Percentiles rank a stretch among this genome's conserved stretches.
phyloP scores from a whole-genome alignment of 805 yeast genomes.

The Martiniozyma abietophila region DNA sequence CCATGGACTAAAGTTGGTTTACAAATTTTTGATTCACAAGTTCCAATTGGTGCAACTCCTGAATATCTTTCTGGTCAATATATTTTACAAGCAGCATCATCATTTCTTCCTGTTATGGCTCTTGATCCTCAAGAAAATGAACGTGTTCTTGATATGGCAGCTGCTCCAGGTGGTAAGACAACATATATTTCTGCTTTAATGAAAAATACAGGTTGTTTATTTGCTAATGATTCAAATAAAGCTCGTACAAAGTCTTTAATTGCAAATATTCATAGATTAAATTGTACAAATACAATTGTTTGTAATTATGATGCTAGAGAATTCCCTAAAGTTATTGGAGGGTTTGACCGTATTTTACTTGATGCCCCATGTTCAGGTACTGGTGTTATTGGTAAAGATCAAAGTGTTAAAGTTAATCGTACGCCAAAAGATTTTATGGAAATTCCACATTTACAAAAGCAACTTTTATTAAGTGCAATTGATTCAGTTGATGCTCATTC shows the following conservation, averaged over 20 bases:
- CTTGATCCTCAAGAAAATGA: slow-evolving; percentile 95
- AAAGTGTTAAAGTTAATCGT: slow-evolving; percentile 84
- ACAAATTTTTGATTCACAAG: slow-evolving; percentile 95
- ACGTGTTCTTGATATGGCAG: slow-evolving; percentile 96
- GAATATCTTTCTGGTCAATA: slow-evolving; percentile 97
- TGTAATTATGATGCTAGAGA: slow-evolving; percentile 98
- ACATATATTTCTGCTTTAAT: slow-evolving; percentile 90
- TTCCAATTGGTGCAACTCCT: slow-evolving; percentile 99
- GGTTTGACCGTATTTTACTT: slow-evolving; percentile 86
- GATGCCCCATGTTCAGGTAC: slow-evolving; percentile 99
- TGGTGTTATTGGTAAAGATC: slow-evolving; percentile 97
- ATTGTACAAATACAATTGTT: slow-evolving; percentile 93
- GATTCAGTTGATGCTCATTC: slow-evolving; percentile 95
- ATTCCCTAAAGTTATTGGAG: slow-evolving; percentile 97
- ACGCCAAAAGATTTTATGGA: slow-evolving; percentile 95
- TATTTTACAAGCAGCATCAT: slow-evolving; percentile 96
- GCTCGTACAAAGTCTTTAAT: slow-evolving; percentile 92
- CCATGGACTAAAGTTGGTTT: slow-evolving; percentile 97
- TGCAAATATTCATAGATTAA: slow-evolving; percentile 95
- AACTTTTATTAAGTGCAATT: slow-evolving; percentile 84
- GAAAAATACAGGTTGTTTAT: slow-evolving; percentile 96
- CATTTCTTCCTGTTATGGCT: slow-evolving; percentile 97
- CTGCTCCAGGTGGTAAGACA: slow-evolving; percentile 99
- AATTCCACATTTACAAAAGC: slow-evolving; percentile 94
- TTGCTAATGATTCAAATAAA: slow-evolving; percentile 96